These are phyloP conservation scores for Bruguiera parviflora DNA, from an alignment of 345 rosid genomes.

Conservation along the genomic window DNA sequence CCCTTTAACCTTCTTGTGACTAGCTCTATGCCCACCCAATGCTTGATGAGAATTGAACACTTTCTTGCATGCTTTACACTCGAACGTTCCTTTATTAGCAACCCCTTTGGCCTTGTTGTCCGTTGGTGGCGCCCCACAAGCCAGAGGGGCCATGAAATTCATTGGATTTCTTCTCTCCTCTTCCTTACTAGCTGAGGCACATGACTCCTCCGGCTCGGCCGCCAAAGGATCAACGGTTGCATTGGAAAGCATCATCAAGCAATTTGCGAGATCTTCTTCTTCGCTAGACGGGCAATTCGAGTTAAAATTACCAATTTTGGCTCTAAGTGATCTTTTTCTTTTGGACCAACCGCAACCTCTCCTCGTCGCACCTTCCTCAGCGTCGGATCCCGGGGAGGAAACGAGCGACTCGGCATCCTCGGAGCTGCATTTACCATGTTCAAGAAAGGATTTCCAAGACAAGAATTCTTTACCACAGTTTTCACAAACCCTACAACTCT, in stretches of 20 bases:
- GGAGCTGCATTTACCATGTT: conserved; percentile 64
- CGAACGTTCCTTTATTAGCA: conserved; percentile 55
- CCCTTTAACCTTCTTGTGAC: conserved; percentile 98
- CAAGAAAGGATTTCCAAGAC: conserved; percentile 80
- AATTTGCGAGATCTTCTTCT: conserved; percentile 94
- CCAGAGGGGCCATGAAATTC: conserved; percentile 35
- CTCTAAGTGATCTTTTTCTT: conserved; percentile 60
- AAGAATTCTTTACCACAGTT: conserved; percentile 72
- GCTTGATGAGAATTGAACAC: conserved; percentile 99
- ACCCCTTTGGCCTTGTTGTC: conserved; percentile 44
- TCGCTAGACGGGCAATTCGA: conserved; percentile 55
- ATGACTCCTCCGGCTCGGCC: conserved; percentile 62
- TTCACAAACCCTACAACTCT: conserved; percentile 61
- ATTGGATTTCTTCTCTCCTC: conserved; percentile 43
- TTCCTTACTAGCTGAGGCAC: conserved; percentile 65
- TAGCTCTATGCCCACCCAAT: conserved; percentile 97
- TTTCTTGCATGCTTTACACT: conserved; percentile 96
- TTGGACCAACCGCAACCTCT: conserved; percentile 52
- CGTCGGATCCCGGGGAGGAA: conserved; percentile 39
- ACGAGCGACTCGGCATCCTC: conserved; percentile 48
- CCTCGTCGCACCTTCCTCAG: conserved; percentile 28
- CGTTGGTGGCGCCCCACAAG: conserved; percentile 19
- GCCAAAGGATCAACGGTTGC: conserved; percentile 49
- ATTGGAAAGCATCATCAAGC: conserved; percentile 85
- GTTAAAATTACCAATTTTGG: conserved; percentile 38